Base-by-base conservation (phyloP, 2,329 filamentous ascomycete genomes). In the Ophiocordyceps sinensis region DNA sequence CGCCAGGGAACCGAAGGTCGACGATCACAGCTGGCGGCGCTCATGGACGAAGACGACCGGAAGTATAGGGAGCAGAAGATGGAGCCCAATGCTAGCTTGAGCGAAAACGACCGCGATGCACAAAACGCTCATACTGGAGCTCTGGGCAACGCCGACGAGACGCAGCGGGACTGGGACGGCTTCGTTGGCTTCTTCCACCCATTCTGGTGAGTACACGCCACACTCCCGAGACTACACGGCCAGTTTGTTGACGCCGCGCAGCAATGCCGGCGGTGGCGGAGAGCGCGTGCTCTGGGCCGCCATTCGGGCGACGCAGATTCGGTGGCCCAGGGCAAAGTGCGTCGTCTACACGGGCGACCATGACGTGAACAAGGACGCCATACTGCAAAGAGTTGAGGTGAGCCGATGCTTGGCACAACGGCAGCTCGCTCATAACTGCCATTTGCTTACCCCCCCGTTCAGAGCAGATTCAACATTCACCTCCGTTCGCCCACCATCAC, bases 141-240 rank as follows among this genome's bases (percentile, higher is more conserved):
- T 26, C 23, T 9, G 9, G 23, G 23, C 9, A 9, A 26, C 23
- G 23, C 79, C 21, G 23, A 19, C 23, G 14, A 85, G 58, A 79
- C 58, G 11, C 67, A 71, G 2, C 49, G 53, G 44, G 71, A 82
- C 37, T 95, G 85, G 84, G 70, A 79, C 46, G 88, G 88, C 28
- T 78, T 95, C 41, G 77, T 96, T 47, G 91, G 86, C 37, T 96
- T 98, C 71, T 94, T 98, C 58, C 91, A 98, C 60, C 91, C 91
- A 1, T 98, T 95, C 60, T 96, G 91, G 85, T 89, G 67, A 47
- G 72, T 55, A 29, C 7, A 28, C 43, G 21, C 40, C 19, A n/a
- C 13, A 17, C 9, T 10, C 7, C 10, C 32, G 32, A 10, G 14
- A 5, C 23, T 26, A 5, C 23, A 17, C 32, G 9, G 14, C 28